Evolutionary conservation across 306 rosid species (phyloP).

Genomic region (apple (Malus domestica)): DNA sequence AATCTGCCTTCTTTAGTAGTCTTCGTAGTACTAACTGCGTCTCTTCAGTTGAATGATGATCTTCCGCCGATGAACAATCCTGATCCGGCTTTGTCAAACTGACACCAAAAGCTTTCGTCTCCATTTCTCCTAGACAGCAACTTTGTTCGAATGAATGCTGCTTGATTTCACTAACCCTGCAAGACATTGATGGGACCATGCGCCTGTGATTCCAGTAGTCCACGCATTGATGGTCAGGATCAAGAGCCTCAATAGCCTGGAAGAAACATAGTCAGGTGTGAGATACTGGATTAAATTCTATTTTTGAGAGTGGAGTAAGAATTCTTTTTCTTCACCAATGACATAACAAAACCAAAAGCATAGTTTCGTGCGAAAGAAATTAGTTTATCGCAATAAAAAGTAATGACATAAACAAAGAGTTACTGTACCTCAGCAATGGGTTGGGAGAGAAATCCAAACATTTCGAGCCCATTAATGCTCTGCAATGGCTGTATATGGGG

Average conservation of each 20-base stretch:
- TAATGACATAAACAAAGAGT: neutral
- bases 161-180: conserved; percentile 9
- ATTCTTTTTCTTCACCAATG: neutral
- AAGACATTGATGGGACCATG: conserved; percentile 9
- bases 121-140: conserved; percentile 21
- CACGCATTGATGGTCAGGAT: conserved; percentile 50
- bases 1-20: conserved; percentile 47
- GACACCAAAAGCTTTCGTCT: conserved; percentile 37
- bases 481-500: conserved; percentile 37
- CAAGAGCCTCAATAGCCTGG: conserved; percentile 79
- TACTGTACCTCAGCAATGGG: conserved; percentile 48
- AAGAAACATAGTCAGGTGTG: conserved; percentile 6
- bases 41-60: conserved; percentile 29
- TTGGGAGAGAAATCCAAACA: conserved; percentile 78
- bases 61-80: conserved; percentile 14
- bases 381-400: neutral
- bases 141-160: conserved; percentile 27
- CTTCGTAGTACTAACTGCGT: conserved; percentile 29
- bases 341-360: neutral
- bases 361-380: neutral
- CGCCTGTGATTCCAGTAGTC: conserved; percentile 74
- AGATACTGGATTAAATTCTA: neutral
- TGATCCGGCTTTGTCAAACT: conserved; percentile 29
- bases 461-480: conserved; percentile 52
- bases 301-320: neutral